phyloP scores from a whole-genome alignment of 495 filamentous ascomycete genomes.

The Xylaria scruposa region DNA sequence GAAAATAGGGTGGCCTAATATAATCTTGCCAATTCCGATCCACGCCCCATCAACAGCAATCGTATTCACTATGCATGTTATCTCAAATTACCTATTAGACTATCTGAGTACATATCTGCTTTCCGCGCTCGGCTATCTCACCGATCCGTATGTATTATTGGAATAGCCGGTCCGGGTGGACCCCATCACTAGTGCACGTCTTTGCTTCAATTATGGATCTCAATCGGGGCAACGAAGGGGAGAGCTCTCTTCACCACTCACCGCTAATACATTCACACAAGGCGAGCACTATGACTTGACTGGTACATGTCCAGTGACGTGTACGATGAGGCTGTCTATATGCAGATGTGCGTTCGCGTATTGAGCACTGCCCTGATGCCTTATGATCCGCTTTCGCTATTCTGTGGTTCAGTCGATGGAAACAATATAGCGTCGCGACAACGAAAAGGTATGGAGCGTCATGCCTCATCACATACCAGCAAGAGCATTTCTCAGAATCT shows the following conservation, averaged over 20 bases:
- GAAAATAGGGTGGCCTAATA: neutral
- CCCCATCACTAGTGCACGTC: neutral
- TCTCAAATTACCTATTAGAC: neutral
- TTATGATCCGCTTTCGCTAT: conserved; percentile 6
- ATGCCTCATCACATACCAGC: neutral
- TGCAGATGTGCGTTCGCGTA: neutral
- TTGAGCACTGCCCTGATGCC: conserved; percentile 18
- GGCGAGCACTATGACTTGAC: neutral
- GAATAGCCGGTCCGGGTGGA: neutral
- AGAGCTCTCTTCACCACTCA: neutral
- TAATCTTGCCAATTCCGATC: neutral
- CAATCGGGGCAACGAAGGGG: neutral
- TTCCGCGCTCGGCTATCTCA: neutral
- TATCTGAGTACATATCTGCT: neutral
- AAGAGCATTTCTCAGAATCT: neutral
- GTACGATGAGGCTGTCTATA: conserved; percentile 9
- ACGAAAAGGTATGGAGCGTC: neutral
- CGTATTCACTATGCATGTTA: neutral
- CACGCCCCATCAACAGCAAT: neutral
- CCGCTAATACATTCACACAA: neutral
- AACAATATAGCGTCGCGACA: neutral
- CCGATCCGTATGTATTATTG: neutral
- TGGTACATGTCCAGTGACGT: conserved; percentile 15
- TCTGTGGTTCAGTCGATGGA: neutral
- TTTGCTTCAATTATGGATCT: neutral